Conservation (phyloP, 306 rosid genomes). For the Acmispon strigosus region DNA sequence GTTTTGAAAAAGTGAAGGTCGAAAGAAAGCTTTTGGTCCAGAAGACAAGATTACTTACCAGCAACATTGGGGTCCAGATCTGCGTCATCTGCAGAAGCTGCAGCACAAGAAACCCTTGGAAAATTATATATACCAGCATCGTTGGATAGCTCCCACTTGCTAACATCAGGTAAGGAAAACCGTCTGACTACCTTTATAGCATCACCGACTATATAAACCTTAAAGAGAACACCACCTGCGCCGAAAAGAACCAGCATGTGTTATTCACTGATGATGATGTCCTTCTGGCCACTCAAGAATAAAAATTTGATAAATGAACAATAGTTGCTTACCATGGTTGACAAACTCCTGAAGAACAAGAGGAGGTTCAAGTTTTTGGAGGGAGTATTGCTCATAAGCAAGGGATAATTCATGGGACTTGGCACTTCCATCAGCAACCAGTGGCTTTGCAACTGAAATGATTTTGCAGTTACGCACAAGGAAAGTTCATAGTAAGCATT, state of each 20-base stretch:
- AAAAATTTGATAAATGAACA: neutral
- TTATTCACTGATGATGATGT: neutral
- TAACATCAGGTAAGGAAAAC: slow-evolving; percentile 81
- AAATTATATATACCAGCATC: slow-evolving; percentile 63
- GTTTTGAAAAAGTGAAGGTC: neutral
- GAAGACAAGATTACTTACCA: slow-evolving; percentile 42
- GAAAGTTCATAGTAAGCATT: neutral
- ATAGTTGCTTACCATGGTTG: slow-evolving; percentile 62
- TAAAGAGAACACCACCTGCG: slow-evolving; percentile 87
- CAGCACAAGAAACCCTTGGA: slow-evolving; percentile 94
- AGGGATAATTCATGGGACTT: slow-evolving; percentile 86
- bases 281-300: neutral
- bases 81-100: slow-evolving; percentile 95
- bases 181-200: slow-evolving; percentile 90
- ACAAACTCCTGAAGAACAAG: slow-evolving; percentile 93
- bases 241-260: slow-evolving; percentile 5
- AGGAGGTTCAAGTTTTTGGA: slow-evolving; percentile 83
- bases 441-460: slow-evolving; percentile 83
- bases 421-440: slow-evolving; percentile 89
- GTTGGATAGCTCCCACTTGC: slow-evolving; percentile 61
- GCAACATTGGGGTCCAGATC: slow-evolving; percentile 80
- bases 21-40: neutral
- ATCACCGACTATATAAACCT: slow-evolving; percentile 90
- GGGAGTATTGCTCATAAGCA: slow-evolving; percentile 71
- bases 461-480: slow-evolving; percentile 11